A percentile compares a stretch with the other conserved stretches of the same genome.
phyloP scores from a whole-genome alignment of 2,329 filamentous ascomycete species.

The Trichothecium roseum region DNA sequence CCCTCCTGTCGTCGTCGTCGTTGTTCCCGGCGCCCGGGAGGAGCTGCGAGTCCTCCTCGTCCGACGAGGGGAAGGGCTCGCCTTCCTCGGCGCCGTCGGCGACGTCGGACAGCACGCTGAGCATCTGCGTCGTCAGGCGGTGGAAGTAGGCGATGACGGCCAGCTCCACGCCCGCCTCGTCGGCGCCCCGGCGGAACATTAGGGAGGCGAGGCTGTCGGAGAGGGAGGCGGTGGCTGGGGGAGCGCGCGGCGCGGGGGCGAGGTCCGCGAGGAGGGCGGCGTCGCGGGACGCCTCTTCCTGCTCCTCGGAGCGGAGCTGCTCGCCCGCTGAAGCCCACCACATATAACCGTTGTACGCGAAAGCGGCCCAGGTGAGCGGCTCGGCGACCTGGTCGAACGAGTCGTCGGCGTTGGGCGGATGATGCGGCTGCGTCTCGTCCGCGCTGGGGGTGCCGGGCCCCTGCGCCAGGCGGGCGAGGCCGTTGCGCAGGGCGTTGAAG shows the following conservation, averaged over 20 bases:
- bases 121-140: constrained; percentile 56
- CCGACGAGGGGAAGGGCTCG: constrained; percentile 18
- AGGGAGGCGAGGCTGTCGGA: constrained; percentile 20
- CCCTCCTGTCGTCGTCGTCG: constrained; percentile 22
- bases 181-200: constrained; percentile 17
- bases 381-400: constrained; percentile 48
- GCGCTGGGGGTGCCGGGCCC: constrained; percentile 16
- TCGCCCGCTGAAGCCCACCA: constrained; percentile 86
- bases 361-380: constrained; percentile 57
- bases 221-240: constrained; percentile 32
- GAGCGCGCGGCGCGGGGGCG: constrained; percentile 17
- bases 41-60: constrained; percentile 12
- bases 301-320: constrained; percentile 49
- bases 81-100: constrained; percentile 38
- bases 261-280: constrained; percentile 45
- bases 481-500: constrained; percentile 58
- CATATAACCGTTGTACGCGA: constrained; percentile 76
- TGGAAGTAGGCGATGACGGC: constrained; percentile 75
- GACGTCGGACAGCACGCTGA: constrained; percentile 52
- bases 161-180: constrained; percentile 49
- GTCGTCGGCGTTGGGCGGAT: constrained; percentile 35
- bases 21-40: constrained; percentile 13
- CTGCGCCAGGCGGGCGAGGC: constrained; percentile 40
- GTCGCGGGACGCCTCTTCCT: constrained; percentile 47
- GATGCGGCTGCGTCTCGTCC: constrained; percentile 14